These are phyloP conservation scores for Metschnikowia koreensis DNA, from an alignment of 805 yeast genomes.

Conservation along the genomic window DNA sequence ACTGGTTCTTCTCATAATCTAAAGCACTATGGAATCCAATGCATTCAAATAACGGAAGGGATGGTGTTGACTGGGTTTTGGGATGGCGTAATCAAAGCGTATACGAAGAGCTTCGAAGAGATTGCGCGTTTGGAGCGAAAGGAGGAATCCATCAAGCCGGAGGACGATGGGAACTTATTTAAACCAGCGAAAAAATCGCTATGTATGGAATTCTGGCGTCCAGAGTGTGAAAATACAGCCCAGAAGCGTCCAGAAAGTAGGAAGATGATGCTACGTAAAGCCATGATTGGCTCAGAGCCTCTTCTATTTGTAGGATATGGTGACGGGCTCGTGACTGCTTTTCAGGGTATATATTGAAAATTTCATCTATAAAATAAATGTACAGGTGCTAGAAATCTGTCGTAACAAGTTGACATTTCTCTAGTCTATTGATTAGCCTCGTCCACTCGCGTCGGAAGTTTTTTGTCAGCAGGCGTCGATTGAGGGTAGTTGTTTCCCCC, in stretches of 20 bases:
- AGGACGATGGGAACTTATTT: slow-evolving; percentile 2
- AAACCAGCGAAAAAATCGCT: slow-evolving; percentile 16
- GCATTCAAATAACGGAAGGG: slow-evolving; percentile 15
- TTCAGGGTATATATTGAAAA: slow-evolving; percentile 1
- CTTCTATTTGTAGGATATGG: slow-evolving; percentile 51
- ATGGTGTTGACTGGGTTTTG: slow-evolving; percentile 41
- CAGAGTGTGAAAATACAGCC: background rate
- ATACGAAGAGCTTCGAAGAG: slow-evolving; percentile 5
- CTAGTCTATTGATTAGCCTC: background rate
- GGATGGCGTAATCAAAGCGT: slow-evolving; percentile 48
- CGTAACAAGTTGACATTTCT: background rate
- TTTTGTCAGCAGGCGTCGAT: slow-evolving; percentile 4
- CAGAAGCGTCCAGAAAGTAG: background rate
- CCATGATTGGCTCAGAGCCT: slow-evolving; percentile 12
- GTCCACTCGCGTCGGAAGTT: background rate
- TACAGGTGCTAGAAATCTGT: background rate
- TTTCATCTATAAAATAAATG: background rate
- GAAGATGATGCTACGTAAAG: slow-evolving; percentile 10
- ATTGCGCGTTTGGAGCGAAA: slow-evolving; percentile 10
- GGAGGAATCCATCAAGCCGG: slow-evolving; percentile 15
- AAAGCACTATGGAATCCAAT: slow-evolving; percentile 22
- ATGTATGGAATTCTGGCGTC: slow-evolving; percentile 11
- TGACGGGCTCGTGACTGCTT: slow-evolving; percentile 50
- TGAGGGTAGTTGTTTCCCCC: slow-evolving; percentile 24
- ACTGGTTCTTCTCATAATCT: slow-evolving; percentile 5